These are phyloP conservation scores for Colletotrichum sp. DNA, from an alignment of 2,329 filamentous ascomycete species.

Conservation along the genomic window DNA sequence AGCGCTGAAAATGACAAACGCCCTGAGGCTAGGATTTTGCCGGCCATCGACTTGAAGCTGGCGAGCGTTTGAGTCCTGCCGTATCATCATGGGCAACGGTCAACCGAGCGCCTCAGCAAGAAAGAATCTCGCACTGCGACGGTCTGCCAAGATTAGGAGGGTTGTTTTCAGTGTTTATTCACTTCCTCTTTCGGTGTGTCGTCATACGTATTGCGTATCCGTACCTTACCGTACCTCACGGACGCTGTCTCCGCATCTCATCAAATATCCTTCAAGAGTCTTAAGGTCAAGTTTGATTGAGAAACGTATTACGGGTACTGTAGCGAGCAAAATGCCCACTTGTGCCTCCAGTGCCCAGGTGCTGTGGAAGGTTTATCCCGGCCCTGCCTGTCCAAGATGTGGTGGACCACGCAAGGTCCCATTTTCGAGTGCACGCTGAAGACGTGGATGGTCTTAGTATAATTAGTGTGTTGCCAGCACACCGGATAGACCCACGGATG, in stretches of 20 bases:
- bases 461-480: background rate
- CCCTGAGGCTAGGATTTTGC: background rate
- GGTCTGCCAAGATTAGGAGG: background rate
- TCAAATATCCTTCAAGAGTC: background rate
- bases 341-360: background rate
- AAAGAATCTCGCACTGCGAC: background rate
- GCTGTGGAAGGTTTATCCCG: background rate
- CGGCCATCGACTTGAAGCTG: background rate
- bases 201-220: background rate
- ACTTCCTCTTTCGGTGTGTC: background rate
- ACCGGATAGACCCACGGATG: background rate
- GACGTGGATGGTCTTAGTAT: background rate
- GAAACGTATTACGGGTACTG: background rate
- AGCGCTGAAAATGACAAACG: background rate
- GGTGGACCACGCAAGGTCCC: background rate
- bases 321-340: background rate
- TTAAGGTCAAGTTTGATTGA: background rate
- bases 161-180: background rate
- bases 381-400: background rate
- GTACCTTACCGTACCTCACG: background rate
- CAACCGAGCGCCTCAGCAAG: background rate
- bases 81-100: slow-evolving; percentile 3
- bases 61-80: background rate
- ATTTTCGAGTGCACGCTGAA: background rate
- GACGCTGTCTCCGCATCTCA: background rate